Conservation (phyloP, 495 filamentous ascomycete species). For the Hamigera avellanea region DNA sequence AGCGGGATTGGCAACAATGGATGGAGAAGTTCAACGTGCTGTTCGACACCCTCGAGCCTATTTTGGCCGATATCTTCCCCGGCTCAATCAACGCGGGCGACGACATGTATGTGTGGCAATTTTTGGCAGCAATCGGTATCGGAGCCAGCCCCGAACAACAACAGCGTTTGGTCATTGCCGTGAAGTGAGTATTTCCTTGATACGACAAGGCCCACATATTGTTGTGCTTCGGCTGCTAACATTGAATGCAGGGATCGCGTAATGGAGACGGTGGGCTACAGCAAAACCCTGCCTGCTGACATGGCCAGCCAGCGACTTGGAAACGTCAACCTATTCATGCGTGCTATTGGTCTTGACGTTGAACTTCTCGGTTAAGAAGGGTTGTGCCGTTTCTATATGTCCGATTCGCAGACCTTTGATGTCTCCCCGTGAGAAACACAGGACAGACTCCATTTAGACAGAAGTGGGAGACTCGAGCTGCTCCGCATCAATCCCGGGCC, state of each 20-base stretch:
- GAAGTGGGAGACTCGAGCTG: too few species aligned
- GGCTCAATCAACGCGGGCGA: constrained; percentile 68
- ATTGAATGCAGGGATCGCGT: constrained; percentile 59
- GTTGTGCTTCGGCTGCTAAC: constrained; percentile 8
- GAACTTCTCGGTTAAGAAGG: constrained; percentile 64
- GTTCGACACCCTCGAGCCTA: constrained; percentile 77
- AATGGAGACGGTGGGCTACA: constrained; percentile 84
- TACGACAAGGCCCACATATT: too few species aligned
- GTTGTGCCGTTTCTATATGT: neutral
- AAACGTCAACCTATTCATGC: constrained; percentile 97
- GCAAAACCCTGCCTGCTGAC: constrained; percentile 78
- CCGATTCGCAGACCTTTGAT: too few species aligned
- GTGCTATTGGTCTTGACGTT: constrained; percentile 93
- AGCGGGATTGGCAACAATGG: constrained; percentile 76
- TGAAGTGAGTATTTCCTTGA: constrained; percentile 54
- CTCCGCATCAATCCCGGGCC: too few species aligned
- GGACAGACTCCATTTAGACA: too few species aligned
- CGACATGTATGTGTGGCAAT: constrained; percentile 96
- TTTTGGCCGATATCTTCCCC: constrained; percentile 75
- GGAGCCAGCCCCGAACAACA: constrained; percentile 89
- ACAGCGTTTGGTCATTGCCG: constrained; percentile 82
- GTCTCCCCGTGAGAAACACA: too few species aligned
- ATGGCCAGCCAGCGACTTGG: constrained; percentile 69
- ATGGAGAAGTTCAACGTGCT: constrained; percentile 68
- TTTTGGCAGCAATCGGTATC: constrained; percentile 86